Base-by-base conservation (phyloP, 176 grass and related monocot species). In the Oropetium thomaeum region DNA sequence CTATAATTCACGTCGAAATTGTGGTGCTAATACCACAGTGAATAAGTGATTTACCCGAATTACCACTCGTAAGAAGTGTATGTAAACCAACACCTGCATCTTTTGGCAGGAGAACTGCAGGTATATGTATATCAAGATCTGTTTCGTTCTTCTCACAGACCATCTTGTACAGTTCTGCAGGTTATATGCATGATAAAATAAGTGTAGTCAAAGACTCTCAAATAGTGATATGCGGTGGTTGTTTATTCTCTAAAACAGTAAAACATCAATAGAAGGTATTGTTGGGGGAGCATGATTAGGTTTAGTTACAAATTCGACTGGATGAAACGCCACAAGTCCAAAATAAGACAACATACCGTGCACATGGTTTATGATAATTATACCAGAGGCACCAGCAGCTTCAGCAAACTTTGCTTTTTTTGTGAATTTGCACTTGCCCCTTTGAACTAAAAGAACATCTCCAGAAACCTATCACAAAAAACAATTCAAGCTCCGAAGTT, bases 131-230 rank as follows among this genome's bases (percentile, higher is more conserved):
- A 70, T 93, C 84, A 27, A 97, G 80, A 52, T 97, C 81, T 20
- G 95, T 97, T 70, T 93, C 95, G 25, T 93, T 97, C 65, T 77
- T 72, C 62, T 93, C 95, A 38, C 95, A 97, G 62, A 97, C 86
- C 95, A 97, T 93, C 81, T 97, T 97, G 86, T 97, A 97, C 5
- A 97, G 83, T 65, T 97, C 91, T 97, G 90, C 55, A 60, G 49
- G 77, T 79, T 35, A 51, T 69, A 77, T 8, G 19, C 66, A 66
- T 42, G 14, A 28, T 33, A 70, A 20, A 55, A 65, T 40, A 20
- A 48, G 81, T 70, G 55, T 52, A 45, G 38, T 43, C 17, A 38
- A 59, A 49, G 1, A 75, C 26, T 67, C 52, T 69, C 7, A 11
- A 32, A 58, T 43, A 57, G 62, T 32, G 3, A 74, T 59, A 43